A percentile compares a stretch with the other conserved stretches of the same genome.
phyloP scores from a whole-genome alignment of 75 land plant genomes.

The Larix kaempferi region DNA sequence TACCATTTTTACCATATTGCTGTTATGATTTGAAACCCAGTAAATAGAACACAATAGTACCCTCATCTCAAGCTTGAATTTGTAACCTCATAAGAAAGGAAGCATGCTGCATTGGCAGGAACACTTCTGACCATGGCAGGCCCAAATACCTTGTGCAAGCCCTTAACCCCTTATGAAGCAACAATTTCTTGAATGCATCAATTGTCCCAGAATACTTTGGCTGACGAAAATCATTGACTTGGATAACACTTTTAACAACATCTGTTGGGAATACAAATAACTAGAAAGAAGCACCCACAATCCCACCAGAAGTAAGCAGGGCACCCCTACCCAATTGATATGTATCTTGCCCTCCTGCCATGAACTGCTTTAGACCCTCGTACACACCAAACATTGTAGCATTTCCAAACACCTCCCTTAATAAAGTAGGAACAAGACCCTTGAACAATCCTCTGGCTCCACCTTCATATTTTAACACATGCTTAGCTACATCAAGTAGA shows the following conservation, averaged over 20 bases:
- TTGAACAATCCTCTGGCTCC: conserved; percentile 31
- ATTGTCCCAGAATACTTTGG: conserved; percentile 48
- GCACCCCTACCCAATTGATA: conserved; percentile 25
- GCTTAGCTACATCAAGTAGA: conserved; percentile 38
- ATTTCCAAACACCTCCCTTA: conserved; percentile 47
- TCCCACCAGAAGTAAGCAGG: conserved; percentile 33
- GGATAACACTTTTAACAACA: conserved; percentile 57
- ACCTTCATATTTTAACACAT: conserved; percentile 38
- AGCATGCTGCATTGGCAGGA: conserved; percentile 56
- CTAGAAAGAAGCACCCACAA: conserved; percentile 44
- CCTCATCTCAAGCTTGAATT: conserved; percentile 25
- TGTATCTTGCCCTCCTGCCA: conserved; percentile 40
- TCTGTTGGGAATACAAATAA: conserved; percentile 36
- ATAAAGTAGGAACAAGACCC: conserved; percentile 39
- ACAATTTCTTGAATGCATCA: conserved; percentile 38
- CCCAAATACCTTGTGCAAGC: conserved; percentile 43
- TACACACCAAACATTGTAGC: conserved; percentile 42
- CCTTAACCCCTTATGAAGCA: conserved; percentile 32
- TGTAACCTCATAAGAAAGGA: conserved; percentile 38
- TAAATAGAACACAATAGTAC: too few relatives aligned
- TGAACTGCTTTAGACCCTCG: conserved; percentile 26
- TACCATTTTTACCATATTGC: too few relatives aligned
- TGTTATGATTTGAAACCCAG: too few relatives aligned
- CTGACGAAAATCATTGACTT: conserved; percentile 34
- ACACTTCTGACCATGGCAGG: conserved; percentile 50